Evolutionary conservation across 306 rosid species (phyloP), one percentile per base, ranked within the genome.

Genomic region (Citrullus amarus): DNA sequence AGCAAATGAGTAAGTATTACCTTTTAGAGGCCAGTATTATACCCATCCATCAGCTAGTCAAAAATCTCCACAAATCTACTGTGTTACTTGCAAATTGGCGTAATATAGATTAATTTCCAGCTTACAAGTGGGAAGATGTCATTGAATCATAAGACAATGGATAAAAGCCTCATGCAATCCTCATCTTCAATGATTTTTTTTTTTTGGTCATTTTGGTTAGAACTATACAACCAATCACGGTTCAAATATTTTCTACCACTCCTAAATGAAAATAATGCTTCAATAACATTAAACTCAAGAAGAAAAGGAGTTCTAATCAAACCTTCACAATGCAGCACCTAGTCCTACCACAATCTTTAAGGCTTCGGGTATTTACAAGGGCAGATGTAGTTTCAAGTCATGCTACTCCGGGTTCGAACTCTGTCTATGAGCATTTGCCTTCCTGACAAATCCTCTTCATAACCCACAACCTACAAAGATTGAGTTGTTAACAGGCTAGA

Each of bases 391-490:
- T 17, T 61, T 77, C 71, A 77, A 56, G 83, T 53, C 86, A 84
- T 59, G 86, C 93, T 92, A 81, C 97, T 83, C 70, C 91, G 88
- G 1, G 94, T 92, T 60, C 93, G 90, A 55, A 91, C 88, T 82
- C 87, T 88, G 81, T 94, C 97, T 75, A 92, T 86, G 57, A 94
- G 97, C 96, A 92, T 92, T 86, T 92, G 95, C 84, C 96, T 87
- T 83, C 98, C 98, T 6, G 96, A 87, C 78, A 90, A 89, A 84
- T 94, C 96, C 80, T 95, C 97, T 83, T 95, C 98, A 43, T 88
- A 89, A 82, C 93, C 78, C 76, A 89, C 96, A 74, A 95, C 91
- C 98, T 95, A 90, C 86, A 82, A 75, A 67, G 14, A 51, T 82
- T 73, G 46, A 84, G 56, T 39, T 41, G 15, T 63, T 41, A 14